phyloP scores from a whole-genome alignment of 1,139 yeast genomes.

The Taphrina communis region DNA sequence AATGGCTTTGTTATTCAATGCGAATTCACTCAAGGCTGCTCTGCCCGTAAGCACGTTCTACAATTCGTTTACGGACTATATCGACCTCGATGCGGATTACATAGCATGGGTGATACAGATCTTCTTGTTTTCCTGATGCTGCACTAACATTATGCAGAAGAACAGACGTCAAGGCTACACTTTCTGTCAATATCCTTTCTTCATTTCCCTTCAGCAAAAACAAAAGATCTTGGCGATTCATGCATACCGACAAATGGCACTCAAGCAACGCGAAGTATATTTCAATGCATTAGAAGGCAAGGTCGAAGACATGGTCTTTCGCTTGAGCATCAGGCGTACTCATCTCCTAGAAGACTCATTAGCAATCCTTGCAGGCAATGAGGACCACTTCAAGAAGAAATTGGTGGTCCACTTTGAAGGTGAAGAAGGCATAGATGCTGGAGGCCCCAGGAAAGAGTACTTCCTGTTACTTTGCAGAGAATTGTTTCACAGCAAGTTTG shows the following conservation, averaged over 20 bases:
- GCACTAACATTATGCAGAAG: slow-evolving; percentile 51
- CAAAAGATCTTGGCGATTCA: slow-evolving; percentile 81
- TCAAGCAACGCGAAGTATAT: slow-evolving; percentile 89
- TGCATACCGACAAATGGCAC: slow-evolving; percentile 79
- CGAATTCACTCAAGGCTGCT: slow-evolving; percentile 56
- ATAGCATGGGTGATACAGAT: slow-evolving; percentile 64
- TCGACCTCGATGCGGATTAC: slow-evolving; percentile 77
- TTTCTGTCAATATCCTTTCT: slow-evolving; percentile 83
- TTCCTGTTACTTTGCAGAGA: slow-evolving; percentile 73
- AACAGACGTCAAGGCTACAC: slow-evolving; percentile 45
- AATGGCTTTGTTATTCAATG: slow-evolving; percentile 59
- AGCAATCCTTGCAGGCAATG: slow-evolving; percentile 59
- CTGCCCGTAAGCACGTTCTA: slow-evolving; percentile 67
- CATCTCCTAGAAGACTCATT: slow-evolving; percentile 77
- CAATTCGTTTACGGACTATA: slow-evolving; percentile 79
- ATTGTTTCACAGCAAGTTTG: slow-evolving; percentile 69
- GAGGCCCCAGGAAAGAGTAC: slow-evolving; percentile 94
- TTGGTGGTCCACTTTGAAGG: slow-evolving; percentile 76
- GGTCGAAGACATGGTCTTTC: slow-evolving; percentile 69
- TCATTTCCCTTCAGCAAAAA: slow-evolving; percentile 81
- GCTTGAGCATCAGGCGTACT: slow-evolving; percentile 70
- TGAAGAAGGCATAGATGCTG: slow-evolving; percentile 94
- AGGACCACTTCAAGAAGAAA: slow-evolving; percentile 71
- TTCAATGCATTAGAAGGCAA: slow-evolving; percentile 70
- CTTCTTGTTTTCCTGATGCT: neutral